Conservation (phyloP, 2,329 filamentous ascomycete genomes). For the Myotisia sp. region DNA sequence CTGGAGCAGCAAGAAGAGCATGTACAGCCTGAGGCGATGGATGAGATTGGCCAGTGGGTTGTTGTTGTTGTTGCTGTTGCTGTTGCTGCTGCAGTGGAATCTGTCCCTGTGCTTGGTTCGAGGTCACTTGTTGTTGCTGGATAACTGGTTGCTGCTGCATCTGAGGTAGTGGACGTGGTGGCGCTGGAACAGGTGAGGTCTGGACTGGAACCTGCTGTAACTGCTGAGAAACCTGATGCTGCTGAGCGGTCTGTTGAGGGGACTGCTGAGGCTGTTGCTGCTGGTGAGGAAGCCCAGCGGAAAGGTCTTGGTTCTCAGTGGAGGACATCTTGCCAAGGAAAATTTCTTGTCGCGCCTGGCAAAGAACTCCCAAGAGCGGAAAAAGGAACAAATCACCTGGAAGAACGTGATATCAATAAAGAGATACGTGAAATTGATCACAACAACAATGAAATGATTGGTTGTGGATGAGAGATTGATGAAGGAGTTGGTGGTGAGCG, state of each 20-base stretch:
- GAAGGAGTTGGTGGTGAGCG: constrained; percentile 2
- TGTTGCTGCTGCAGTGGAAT: constrained; percentile 11
- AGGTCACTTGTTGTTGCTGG: constrained; percentile 3
- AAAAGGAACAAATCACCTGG: neutral
- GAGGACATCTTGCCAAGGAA: constrained; percentile 22
- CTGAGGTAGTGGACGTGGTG: constrained; percentile 3
- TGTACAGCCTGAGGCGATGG: constrained; percentile 11
- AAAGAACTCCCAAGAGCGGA: constrained; percentile 3
- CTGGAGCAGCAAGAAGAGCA: constrained; percentile 19
- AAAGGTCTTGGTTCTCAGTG: constrained; percentile 25
- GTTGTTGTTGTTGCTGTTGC: constrained; percentile 10
- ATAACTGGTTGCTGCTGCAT: constrained; percentile 3
- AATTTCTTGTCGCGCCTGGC: constrained; percentile 12
- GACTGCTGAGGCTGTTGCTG: constrained; percentile 9
- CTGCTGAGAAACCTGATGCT: constrained; percentile 15
- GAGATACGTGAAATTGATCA: neutral
- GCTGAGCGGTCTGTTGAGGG: constrained; percentile 7
- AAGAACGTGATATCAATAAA: neutral
- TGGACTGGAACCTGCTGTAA: constrained; percentile 12
- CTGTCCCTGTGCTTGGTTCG: constrained; percentile 6
- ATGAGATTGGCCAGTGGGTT: constrained; percentile 15
- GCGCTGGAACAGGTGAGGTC: constrained; percentile 3
- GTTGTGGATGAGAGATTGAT: neutral
- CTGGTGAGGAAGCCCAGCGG: constrained; percentile 11
- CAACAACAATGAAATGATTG: too few relatives aligned